A percentile compares a stretch with the other conserved stretches of the same genome.
These are phyloP conservation scores for Clavispora santaluciae DNA, from an alignment of 805 yeast species.

Conservation along the genomic window DNA sequence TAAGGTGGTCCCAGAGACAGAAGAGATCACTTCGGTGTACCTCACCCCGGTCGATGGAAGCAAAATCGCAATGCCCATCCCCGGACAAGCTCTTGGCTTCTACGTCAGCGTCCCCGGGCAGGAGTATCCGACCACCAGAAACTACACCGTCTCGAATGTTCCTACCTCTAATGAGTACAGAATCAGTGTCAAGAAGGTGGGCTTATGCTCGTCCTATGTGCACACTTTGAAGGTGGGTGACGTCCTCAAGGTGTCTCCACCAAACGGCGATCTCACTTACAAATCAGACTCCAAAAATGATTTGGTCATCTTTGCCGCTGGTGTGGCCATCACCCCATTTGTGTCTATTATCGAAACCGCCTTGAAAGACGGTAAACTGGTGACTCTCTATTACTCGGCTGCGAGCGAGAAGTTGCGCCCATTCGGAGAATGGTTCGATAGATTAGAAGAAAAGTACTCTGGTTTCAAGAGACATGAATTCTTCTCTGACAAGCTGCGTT, in stretches of 20 bases:
- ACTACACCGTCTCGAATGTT: conserved; percentile 51
- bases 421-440: conserved; percentile 19
- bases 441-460: conserved; percentile 12
- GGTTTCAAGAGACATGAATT: conserved; percentile 19
- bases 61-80: conserved; percentile 20
- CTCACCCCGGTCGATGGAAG: conserved; percentile 32
- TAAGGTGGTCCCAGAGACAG: conserved; percentile 39
- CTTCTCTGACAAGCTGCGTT: conserved; percentile 12
- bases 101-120: conserved; percentile 31
- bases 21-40: conserved; percentile 47
- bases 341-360: conserved; percentile 47
- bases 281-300: conserved; percentile 23
- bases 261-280: conserved; percentile 50
- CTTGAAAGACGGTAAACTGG: conserved; percentile 24
- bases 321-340: conserved; percentile 66
- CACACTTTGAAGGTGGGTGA: conserved; percentile 49
- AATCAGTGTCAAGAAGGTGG: conserved; percentile 55
- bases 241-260: conserved; percentile 47
- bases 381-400: conserved; percentile 33
- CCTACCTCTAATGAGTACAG: conserved; percentile 39
- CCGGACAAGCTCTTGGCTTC: conserved; percentile 46
- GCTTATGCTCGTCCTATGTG: conserved; percentile 47
- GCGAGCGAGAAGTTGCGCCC: conserved; percentile 17
- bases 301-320: conserved; percentile 49
- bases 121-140: conserved; percentile 45